phyloP scores from a whole-genome alignment of 2,329 filamentous ascomycete species.

The Trichoderma aggressivum region DNA sequence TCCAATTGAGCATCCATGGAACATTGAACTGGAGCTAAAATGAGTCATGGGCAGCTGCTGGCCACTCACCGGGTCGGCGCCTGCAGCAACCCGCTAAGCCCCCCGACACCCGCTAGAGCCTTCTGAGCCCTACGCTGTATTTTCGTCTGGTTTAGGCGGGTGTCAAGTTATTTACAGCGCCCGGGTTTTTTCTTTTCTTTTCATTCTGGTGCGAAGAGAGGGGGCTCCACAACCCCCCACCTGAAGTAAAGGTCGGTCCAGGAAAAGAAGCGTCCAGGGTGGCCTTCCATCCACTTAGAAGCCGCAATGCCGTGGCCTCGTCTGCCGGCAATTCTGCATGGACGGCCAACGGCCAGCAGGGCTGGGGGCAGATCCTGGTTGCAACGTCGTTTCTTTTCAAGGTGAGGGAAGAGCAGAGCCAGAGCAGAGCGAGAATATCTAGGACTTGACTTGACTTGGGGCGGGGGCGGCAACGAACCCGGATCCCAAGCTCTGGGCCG shows the following conservation, averaged over 20 bases:
- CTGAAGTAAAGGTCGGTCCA: background rate
- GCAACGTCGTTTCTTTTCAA: background rate
- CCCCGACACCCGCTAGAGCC: conserved; percentile 22
- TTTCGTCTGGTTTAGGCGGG: too few species aligned
- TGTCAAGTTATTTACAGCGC: background rate
- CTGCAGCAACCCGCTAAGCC: conserved; percentile 30
- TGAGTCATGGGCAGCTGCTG: conserved; percentile 21
- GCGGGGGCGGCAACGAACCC: background rate
- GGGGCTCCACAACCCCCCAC: background rate
- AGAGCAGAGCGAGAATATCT: too few species aligned
- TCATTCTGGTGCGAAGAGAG: background rate
- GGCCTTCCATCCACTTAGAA: background rate
- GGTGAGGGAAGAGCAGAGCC: background rate
- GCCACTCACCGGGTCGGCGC: conserved; percentile 32
- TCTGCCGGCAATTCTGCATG: conserved; percentile 1
- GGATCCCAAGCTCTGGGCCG: background rate
- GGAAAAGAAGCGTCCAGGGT: background rate
- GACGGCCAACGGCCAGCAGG: background rate
- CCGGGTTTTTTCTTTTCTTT: background rate
- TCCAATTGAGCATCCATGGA: background rate
- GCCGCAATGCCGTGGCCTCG: background rate
- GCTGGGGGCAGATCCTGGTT: conserved; percentile 2
- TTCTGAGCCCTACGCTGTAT: background rate
- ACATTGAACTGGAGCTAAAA: background rate
- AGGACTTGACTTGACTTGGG: background rate